A percentile compares a stretch with the other conserved stretches of the same genome.
phyloP scores from a whole-genome alignment of 257 asterid species.

The Solanum tarijense region DNA sequence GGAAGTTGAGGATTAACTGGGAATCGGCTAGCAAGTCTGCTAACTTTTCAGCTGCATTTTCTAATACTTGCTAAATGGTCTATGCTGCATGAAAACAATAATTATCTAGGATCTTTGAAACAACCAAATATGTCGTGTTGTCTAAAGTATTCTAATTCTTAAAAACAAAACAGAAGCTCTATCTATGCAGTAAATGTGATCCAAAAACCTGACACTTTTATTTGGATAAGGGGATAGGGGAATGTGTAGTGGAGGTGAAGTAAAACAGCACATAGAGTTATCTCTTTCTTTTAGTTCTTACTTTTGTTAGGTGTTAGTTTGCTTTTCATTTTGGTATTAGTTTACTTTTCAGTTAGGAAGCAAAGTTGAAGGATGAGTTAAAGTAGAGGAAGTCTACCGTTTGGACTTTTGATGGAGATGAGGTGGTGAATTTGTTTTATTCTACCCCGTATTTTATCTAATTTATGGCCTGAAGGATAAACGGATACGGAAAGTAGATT shows the following conservation, averaged over 20 bases:
- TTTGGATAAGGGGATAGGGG: background rate
- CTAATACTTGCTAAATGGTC: background rate
- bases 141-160: background rate
- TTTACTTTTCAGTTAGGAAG: background rate
- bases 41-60: background rate
- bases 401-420: background rate
- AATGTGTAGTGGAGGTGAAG: background rate
- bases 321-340: background rate
- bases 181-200: background rate
- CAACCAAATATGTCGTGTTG: background rate
- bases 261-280: background rate
- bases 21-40: background rate
- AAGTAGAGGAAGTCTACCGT: background rate
- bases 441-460: background rate
- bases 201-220: background rate
- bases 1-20: background rate
- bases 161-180: background rate
- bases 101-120: background rate
- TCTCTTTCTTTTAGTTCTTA: background rate
- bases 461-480: background rate
- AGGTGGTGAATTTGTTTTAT: background rate
- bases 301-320: background rate
- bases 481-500: background rate
- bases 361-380: background rate
- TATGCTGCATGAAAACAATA: background rate